A percentile compares a stretch with the other conserved stretches of the same genome.
Evolutionary conservation across 2,329 filamentous ascomycete species (phyloP).

Genomic region (Kalmusia sp.): DNA sequence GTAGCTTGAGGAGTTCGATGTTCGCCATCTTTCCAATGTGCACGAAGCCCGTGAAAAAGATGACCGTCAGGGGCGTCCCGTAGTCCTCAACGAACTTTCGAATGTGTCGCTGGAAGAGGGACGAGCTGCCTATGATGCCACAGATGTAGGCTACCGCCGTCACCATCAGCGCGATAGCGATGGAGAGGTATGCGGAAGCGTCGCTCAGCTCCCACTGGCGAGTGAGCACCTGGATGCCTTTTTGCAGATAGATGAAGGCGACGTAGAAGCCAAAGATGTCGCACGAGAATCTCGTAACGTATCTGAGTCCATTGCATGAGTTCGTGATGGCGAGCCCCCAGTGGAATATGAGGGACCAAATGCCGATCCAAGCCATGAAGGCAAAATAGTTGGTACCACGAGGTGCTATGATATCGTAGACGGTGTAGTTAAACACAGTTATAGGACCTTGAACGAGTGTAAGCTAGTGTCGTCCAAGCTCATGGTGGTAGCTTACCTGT

Average conservation of each 20-base stretch:
- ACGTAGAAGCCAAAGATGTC: conserved; percentile 96
- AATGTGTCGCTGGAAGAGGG: conserved; percentile 75
- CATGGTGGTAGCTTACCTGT: conserved; percentile 60
- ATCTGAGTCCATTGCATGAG: conserved; percentile 85
- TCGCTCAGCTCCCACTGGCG: conserved; percentile 71
- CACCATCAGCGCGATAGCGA: conserved; percentile 78
- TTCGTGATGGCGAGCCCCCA: conserved; percentile 85
- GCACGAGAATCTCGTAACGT: conserved; percentile 89
- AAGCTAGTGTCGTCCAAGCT: background rate
- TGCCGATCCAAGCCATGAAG: conserved; percentile 91
- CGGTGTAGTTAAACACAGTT: conserved; percentile 92
- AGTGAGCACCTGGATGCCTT: conserved; percentile 84
- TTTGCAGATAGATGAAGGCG: conserved; percentile 89
- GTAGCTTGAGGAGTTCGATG: conserved; percentile 73
- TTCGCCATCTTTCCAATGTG: conserved; percentile 83
- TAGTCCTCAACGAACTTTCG: conserved; percentile 90
- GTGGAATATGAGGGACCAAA: conserved; percentile 87
- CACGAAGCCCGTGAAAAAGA: conserved; percentile 91
- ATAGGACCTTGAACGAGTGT: conserved; percentile 68
- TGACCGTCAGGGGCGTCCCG: conserved; percentile 69
- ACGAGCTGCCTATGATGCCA: conserved; percentile 72
- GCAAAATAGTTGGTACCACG: conserved; percentile 81
- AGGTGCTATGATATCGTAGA: conserved; percentile 84
- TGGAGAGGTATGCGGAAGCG: conserved; percentile 75
- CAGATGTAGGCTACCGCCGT: conserved; percentile 79